These are phyloP conservation scores for Annulohypoxylon truncatum DNA, from an alignment of 2,329 filamentous ascomycete species.

Conservation along the genomic window DNA sequence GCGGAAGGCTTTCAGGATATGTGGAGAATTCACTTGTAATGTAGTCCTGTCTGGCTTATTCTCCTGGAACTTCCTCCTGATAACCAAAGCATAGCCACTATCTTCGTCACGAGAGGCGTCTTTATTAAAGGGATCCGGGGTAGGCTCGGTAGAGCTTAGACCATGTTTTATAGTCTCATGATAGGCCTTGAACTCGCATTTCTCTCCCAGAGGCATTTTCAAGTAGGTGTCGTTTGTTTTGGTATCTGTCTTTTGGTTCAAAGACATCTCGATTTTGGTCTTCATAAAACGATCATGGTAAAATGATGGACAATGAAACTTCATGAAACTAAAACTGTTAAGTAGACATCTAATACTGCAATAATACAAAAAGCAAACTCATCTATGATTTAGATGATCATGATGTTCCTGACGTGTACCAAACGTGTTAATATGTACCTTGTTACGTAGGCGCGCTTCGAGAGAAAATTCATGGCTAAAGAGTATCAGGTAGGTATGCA, in stretches of 20 bases:
- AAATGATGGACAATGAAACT: background rate
- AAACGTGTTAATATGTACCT: too few species aligned
- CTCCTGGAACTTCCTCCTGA: conserved; percentile 39
- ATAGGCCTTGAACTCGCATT: conserved; percentile 47
- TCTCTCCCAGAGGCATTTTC: conserved; percentile 28
- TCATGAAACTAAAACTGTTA: too few species aligned
- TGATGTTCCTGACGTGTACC: too few species aligned
- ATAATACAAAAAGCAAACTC: too few species aligned
- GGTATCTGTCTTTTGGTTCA: conserved; percentile 1
- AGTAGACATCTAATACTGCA: too few species aligned
- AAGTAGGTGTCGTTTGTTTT: background rate
- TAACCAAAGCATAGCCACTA: conserved; percentile 43
- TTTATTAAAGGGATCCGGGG: conserved; percentile 42
- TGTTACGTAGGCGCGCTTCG: too few species aligned
- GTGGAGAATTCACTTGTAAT: conserved; percentile 46
- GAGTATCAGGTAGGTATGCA: too few species aligned
- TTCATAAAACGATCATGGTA: too few species aligned
- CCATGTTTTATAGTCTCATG: conserved; percentile 37
- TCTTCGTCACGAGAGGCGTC: conserved; percentile 36
- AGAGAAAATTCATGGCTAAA: too few species aligned
- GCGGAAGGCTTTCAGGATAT: conserved; percentile 45
- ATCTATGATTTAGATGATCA: too few species aligned
- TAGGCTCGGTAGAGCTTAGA: conserved; percentile 29
- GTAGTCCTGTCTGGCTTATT: conserved; percentile 37
- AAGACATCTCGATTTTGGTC: background rate